These are phyloP conservation scores for Yamadazyma tumulicola DNA, from an alignment of 805 yeast genomes.

Conservation along the genomic window DNA sequence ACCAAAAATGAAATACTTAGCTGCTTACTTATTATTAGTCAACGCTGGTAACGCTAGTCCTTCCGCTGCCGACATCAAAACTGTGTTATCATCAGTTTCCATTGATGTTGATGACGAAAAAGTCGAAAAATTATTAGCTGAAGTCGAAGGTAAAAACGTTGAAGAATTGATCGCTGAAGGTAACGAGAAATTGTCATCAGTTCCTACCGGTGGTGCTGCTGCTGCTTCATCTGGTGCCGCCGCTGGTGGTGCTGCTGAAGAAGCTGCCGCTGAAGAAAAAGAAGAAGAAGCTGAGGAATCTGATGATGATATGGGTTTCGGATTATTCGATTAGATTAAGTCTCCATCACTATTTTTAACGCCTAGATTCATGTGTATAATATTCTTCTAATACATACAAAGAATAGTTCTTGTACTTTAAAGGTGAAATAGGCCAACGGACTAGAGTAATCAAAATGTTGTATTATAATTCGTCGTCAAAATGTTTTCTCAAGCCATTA, in stretches of 20 bases:
- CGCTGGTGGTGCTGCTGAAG: slow-evolving; percentile 71
- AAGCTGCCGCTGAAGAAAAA: slow-evolving; percentile 67
- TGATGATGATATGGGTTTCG: slow-evolving; percentile 71
- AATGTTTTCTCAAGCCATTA: slow-evolving; percentile 59
- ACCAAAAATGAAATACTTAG: slow-evolving; percentile 82
- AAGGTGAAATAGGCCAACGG: neutral
- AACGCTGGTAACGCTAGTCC: slow-evolving; percentile 96
- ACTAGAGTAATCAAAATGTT: too few relatives aligned
- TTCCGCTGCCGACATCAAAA: slow-evolving; percentile 85
- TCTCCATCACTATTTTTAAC: slow-evolving; percentile 1
- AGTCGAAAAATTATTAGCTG: slow-evolving; percentile 72
- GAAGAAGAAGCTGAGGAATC: slow-evolving; percentile 64
- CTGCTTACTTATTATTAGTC: slow-evolving; percentile 97
- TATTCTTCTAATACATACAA: slow-evolving; percentile 2
- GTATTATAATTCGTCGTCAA: slow-evolving; percentile 34
- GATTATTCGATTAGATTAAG: slow-evolving; percentile 35
- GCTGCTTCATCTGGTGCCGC: slow-evolving; percentile 70
- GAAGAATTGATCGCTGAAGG: slow-evolving; percentile 92
- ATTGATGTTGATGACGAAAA: slow-evolving; percentile 91
- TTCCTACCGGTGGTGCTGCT: slow-evolving; percentile 98
- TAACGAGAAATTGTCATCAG: slow-evolving; percentile 92
- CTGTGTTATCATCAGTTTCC: slow-evolving; percentile 91
- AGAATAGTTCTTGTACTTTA: neutral
- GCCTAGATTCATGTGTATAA: slow-evolving; percentile 3
- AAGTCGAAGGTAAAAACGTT: slow-evolving; percentile 91